phyloP scores from a whole-genome alignment of 1,284 basidiomycete species.

The Gomphus bonarii region DNA sequence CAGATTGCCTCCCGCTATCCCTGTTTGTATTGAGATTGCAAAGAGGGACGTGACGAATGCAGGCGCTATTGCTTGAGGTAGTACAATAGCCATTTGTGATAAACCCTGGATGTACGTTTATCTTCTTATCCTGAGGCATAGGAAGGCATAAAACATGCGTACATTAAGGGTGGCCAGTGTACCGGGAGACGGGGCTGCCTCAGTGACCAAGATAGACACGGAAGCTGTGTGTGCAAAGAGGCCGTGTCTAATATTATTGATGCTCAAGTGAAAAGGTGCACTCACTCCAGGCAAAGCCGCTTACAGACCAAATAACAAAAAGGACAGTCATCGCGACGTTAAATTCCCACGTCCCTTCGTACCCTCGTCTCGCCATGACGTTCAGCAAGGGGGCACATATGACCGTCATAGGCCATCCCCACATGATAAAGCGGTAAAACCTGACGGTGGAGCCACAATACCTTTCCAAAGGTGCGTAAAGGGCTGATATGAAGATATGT shows the following conservation, averaged over 20 bases:
- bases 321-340: slow-evolving; percentile 5
- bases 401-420: slow-evolving; percentile 13
- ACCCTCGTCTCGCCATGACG: slow-evolving; percentile 11
- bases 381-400: slow-evolving; percentile 15
- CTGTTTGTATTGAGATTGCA: slow-evolving; percentile 13
- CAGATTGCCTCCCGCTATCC: slow-evolving; percentile 13
- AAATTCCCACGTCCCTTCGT: slow-evolving; percentile 3
- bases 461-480: slow-evolving; percentile 1
- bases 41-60: slow-evolving; percentile 15
- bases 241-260: not conserved
- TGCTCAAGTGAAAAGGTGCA: not conserved
- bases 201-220: slow-evolving; percentile 12
- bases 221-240: slow-evolving; percentile 4
- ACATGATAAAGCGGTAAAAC: slow-evolving; percentile 12
- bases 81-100: slow-evolving; percentile 12
- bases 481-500: slow-evolving; percentile 3
- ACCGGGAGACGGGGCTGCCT: slow-evolving; percentile 13
- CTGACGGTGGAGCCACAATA: slow-evolving; percentile 1
- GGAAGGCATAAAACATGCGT: not conserved
- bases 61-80: slow-evolving; percentile 14
- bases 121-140: not conserved
- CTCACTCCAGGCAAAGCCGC: not conserved
- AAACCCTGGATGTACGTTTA: slow-evolving; percentile 7
- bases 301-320: slow-evolving; percentile 12
- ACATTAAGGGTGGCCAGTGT: slow-evolving; percentile 15